Conservation (phyloP, 176 grass and related monocot species). For the Eragrostis curvula region DNA sequence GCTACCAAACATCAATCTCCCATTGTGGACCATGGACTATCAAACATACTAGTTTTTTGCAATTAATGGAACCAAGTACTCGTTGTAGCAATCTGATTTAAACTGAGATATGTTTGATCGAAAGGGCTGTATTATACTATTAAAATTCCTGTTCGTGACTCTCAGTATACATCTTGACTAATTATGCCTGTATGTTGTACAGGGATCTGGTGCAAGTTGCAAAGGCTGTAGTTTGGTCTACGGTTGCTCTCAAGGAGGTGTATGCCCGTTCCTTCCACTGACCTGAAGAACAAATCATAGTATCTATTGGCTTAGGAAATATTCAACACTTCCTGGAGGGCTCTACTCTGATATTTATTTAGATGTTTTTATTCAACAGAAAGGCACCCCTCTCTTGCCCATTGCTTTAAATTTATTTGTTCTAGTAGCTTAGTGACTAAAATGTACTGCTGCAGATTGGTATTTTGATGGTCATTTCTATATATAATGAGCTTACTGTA, state of each 20-base stretch:
- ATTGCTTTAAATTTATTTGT: conserved; percentile 60
- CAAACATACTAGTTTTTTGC: neutral
- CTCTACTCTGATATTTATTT: conserved; percentile 57
- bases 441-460: conserved; percentile 43
- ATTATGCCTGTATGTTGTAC: conserved; percentile 31
- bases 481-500: conserved; percentile 64
- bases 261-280: conserved; percentile 32
- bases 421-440: conserved; percentile 60
- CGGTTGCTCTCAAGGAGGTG: conserved; percentile 51
- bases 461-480: conserved; percentile 47
- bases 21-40: neutral
- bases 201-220: conserved; percentile 49
- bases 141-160: neutral
- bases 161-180: conserved; percentile 11
- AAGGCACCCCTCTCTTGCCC: conserved; percentile 26
- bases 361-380: conserved; percentile 43
- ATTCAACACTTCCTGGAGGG: conserved; percentile 37
- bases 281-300: conserved; percentile 43
- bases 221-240: conserved; percentile 46
- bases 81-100: neutral
- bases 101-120: neutral
- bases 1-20: neutral
- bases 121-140: neutral
- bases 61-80: neutral
- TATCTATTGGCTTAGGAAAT: conserved; percentile 50